Conservation (phyloP, 2,329 filamentous ascomycete genomes). For the Alternaria hordeiaustralica region DNA sequence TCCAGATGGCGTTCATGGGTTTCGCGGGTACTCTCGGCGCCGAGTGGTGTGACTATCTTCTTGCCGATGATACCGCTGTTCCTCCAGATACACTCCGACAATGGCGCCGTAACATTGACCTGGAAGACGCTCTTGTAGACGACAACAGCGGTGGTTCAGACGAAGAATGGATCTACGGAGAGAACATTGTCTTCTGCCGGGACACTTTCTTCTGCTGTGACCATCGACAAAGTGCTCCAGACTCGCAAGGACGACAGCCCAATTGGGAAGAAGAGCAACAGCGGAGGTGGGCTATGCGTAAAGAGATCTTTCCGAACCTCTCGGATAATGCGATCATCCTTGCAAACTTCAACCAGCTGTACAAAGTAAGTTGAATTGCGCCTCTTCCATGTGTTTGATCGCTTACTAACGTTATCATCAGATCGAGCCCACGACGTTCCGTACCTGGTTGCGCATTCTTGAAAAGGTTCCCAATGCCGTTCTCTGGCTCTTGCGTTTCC, state of each 20-base stretch:
- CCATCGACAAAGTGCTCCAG: conserved; percentile 86
- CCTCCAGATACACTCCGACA: conserved; percentile 82
- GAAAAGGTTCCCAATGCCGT: conserved; percentile 84
- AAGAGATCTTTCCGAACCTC: conserved; percentile 84
- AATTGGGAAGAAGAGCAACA: conserved; percentile 85
- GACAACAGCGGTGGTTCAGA: conserved; percentile 71
- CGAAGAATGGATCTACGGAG: conserved; percentile 91
- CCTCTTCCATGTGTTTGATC: neutral
- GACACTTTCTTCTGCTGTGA: conserved; percentile 99
- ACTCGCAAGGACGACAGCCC: conserved; percentile 67
- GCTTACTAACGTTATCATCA: conserved; percentile 49
- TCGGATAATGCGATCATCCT: conserved; percentile 86
- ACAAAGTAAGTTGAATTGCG: conserved; percentile 72
- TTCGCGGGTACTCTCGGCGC: conserved; percentile 95
- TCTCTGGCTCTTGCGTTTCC: conserved; percentile 95
- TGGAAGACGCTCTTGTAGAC: conserved; percentile 71
- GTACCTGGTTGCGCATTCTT: conserved; percentile 92
- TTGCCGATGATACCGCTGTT: conserved; percentile 87
- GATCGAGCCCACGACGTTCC: conserved; percentile 97
- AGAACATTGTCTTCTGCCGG: conserved; percentile 93
- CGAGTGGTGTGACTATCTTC: conserved; percentile 97
- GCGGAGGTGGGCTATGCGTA: conserved; percentile 89
- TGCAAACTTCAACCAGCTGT: conserved; percentile 97
- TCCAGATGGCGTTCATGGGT: conserved; percentile 99
- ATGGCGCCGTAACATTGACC: conserved; percentile 73